Percentiles rank a stretch among this genome's conserved stretches.
Evolutionary conservation across 2,329 filamentous ascomycete species (phyloP).

Genomic region (Corinectria fuckeliana): DNA sequence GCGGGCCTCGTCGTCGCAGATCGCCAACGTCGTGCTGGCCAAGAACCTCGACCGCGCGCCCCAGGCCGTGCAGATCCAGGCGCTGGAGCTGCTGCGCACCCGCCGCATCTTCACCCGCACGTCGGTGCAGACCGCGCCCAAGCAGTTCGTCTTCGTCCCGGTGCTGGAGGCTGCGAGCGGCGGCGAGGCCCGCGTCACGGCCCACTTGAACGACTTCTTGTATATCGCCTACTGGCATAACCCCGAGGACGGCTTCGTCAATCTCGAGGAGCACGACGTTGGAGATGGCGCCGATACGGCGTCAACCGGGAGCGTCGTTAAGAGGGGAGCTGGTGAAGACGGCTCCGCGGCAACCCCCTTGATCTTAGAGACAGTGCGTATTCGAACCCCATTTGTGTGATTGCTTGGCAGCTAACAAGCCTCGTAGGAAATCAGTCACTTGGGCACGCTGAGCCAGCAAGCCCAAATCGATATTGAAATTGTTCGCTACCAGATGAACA

Average conservation of each 20-base stretch:
- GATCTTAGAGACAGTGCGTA: slow-evolving; percentile 53
- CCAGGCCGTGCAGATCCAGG: slow-evolving; percentile 84
- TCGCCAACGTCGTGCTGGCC: slow-evolving; percentile 84
- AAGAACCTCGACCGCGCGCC: slow-evolving; percentile 78
- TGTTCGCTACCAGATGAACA: slow-evolving; percentile 83
- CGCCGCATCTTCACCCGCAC: slow-evolving; percentile 79
- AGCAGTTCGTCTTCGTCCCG: slow-evolving; percentile 80
- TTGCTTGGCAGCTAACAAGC: slow-evolving; percentile 24
- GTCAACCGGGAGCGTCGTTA: slow-evolving; percentile 56
- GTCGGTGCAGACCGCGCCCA: slow-evolving; percentile 75
- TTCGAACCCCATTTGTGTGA: neutral
- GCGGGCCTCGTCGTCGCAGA: slow-evolving; percentile 47
- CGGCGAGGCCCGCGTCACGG: slow-evolving; percentile 56
- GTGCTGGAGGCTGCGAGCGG: slow-evolving; percentile 62
- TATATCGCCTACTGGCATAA: slow-evolving; percentile 89
- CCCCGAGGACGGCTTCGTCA: slow-evolving; percentile 72
- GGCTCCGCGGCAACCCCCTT: slow-evolving; percentile 38
- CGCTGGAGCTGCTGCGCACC: slow-evolving; percentile 77
- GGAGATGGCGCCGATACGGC: slow-evolving; percentile 42
- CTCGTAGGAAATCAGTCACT: slow-evolving; percentile 60
- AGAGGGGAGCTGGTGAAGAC: slow-evolving; percentile 39
- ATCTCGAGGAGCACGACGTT: slow-evolving; percentile 68
- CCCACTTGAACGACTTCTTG: slow-evolving; percentile 79
- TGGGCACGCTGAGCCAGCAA: slow-evolving; percentile 63
- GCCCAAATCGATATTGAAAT: slow-evolving; percentile 78